Evolutionary conservation across 2,329 filamentous ascomycete genomes (phyloP).

Genomic region (Cladosporium cucumerinum): DNA sequence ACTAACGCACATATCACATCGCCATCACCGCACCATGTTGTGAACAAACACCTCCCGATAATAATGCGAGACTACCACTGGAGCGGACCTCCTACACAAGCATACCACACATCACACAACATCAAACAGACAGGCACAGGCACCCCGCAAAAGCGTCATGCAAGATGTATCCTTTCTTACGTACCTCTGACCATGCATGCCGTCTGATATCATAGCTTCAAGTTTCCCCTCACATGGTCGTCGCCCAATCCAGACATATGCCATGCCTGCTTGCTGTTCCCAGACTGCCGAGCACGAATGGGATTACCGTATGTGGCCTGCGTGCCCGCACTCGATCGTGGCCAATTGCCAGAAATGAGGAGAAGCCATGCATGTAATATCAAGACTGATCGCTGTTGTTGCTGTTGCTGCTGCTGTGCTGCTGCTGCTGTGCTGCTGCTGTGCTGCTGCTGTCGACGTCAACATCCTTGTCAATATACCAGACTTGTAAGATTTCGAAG

Average conservation of each 20-base stretch:
- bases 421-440: slow-evolving; percentile 12
- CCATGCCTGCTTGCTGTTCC: background rate
- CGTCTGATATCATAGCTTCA: background rate
- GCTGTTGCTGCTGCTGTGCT: background rate
- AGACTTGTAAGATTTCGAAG: too few relatives aligned
- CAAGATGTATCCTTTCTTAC: background rate
- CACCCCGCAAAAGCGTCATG: background rate
- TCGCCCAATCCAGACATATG: background rate
- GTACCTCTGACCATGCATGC: slow-evolving; percentile 7
- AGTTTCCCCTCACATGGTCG: slow-evolving; percentile 10
- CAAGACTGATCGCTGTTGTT: background rate
- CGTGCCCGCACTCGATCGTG: background rate
- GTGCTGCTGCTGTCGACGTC: background rate
- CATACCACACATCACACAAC: background rate
- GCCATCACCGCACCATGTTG: background rate
- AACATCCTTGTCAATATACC: background rate
- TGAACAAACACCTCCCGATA: background rate
- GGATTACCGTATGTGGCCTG: slow-evolving; percentile 11
- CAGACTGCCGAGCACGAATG: slow-evolving; percentile 13
- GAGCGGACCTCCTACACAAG: background rate
- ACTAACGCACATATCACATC: background rate
- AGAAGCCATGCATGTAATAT: slow-evolving; percentile 1
- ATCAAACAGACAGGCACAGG: background rate
- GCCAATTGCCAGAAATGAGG: slow-evolving; percentile 6
- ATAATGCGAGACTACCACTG: background rate